Evolutionary conservation across 768 basidiomycete species (phyloP), one percentile per base, ranked within the genome.

Genomic region (Serendipita indica): DNA sequence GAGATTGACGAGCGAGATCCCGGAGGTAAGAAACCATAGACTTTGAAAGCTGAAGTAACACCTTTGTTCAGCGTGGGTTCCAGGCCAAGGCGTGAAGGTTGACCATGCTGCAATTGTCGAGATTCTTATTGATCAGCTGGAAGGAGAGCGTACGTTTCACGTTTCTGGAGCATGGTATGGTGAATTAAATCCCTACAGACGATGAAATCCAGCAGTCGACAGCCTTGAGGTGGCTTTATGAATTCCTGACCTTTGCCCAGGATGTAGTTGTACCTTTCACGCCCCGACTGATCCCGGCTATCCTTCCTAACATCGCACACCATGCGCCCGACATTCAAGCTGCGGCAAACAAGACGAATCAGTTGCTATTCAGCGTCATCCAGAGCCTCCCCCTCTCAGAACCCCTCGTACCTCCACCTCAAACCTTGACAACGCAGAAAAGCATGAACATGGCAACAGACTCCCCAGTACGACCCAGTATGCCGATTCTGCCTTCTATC

Each of bases 211-310:
- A 96, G 63, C 90, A 96, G 64, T 89, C 88, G 0, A 93, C 88
- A 0, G 89, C 92, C n/a, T 77, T 99, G 14, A 76, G 80, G 61
- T 99, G 96, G 96, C 74, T 99, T 22, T 80, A 88, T 3, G 89
- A 92, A 63, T 91, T 98, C 71, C 73, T 98, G 32, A 77, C 74
- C 49, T 90, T 97, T 64, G 85, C 83, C 1, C 83, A 86, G 58
- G 89, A 92, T 67, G 89, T 93, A 58, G 89, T 98, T 77, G 80
- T 98, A 27, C 87, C 89, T 1, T 96, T 96, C 67, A 90, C 91
- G 0, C 92, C 96, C 0, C 83, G 89, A 37, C 82, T 99, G 43
- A 84, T 99, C 41, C 85, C 88, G 6, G 89, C 89, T 6, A 87
- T 99, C 60, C 77, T 99, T 14, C 91, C 92, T 5, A 96, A 94